These are phyloP conservation scores for Grigorovia humatica DNA, from an alignment of 805 yeast species.

Conservation along the genomic window DNA sequence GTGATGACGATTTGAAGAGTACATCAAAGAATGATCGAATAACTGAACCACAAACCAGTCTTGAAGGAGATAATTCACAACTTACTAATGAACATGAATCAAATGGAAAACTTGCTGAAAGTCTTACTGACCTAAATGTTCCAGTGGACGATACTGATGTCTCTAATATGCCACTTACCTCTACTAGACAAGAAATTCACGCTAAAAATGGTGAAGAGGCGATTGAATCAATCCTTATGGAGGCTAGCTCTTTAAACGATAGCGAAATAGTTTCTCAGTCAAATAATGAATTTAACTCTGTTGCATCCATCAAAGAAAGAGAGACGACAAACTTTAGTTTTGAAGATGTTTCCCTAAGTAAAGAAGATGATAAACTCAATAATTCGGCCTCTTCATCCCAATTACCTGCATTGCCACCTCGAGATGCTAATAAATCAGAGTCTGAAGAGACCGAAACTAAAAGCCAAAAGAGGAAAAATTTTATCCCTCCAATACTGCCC, in stretches of 20 bases:
- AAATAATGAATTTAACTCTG: neutral
- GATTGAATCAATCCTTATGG: no score
- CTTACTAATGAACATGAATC: no score
- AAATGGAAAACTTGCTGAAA: no score
- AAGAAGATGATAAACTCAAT: neutral
- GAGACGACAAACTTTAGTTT: neutral
- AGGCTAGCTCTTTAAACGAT: neutral
- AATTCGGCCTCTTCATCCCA: neutral
- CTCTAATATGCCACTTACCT: neutral
- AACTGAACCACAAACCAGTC: no score
- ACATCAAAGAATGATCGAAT: no score
- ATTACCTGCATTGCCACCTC: constrained; percentile 1
- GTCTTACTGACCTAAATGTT: neutral
- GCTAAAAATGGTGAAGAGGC: neutral
- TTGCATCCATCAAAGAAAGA: neutral
- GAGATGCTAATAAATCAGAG: neutral
- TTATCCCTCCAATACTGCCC: neutral
- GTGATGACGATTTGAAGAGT: no score
- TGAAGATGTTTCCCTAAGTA: neutral
- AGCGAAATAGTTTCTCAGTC: neutral
- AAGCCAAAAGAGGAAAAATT: neutral
- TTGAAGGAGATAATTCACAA: no score
- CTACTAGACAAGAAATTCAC: neutral
- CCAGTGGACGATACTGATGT: neutral
- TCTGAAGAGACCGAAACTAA: neutral